Percentiles rank a stretch among this genome's conserved stretches.
Evolutionary conservation across 345 rosid species (phyloP).

Genomic region (Toxicodendron radicans): DNA sequence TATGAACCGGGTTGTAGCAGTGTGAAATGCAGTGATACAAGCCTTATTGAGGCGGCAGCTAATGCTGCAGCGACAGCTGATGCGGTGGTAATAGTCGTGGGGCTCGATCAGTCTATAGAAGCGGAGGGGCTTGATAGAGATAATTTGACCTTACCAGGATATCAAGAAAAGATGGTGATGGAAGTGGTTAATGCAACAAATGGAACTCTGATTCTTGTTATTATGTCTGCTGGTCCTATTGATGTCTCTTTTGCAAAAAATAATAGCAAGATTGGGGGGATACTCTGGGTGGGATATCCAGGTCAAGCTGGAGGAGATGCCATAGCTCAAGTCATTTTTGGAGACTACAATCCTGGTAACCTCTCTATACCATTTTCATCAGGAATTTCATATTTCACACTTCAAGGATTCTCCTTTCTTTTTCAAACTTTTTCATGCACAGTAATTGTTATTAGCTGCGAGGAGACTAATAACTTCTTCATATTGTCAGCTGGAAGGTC

Average conservation of each 20-base stretch:
- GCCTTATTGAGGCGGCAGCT: constrained; percentile 22
- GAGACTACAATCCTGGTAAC: constrained; percentile 47
- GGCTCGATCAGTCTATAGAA: constrained; percentile 47
- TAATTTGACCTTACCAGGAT: constrained; percentile 46
- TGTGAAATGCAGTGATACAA: constrained; percentile 31
- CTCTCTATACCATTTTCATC: not conserved
- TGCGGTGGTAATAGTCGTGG: constrained; percentile 37
- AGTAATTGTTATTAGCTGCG: not conserved
- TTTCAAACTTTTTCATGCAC: too few relatives aligned
- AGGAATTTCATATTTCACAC: not conserved
- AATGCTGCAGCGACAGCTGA: constrained; percentile 32
- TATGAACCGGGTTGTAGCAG: constrained; percentile 34
- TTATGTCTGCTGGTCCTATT: constrained; percentile 53
- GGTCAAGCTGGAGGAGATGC: constrained; percentile 61
- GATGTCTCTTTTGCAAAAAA: constrained; percentile 43
- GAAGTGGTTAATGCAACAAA: constrained; percentile 37
- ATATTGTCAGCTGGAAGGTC: constrained; percentile 44
- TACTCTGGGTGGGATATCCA: constrained; percentile 59
- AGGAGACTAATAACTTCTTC: not conserved
- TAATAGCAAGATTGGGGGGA: constrained; percentile 29
- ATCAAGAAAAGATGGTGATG: constrained; percentile 39
- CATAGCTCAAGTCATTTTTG: constrained; percentile 48
- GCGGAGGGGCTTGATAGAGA: constrained; percentile 45
- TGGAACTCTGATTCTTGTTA: constrained; percentile 35
- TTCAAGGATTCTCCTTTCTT: not conserved